A percentile compares a stretch with the other conserved stretches of the same genome.
Conservation (phyloP, 176 grass and related monocot species). For the Pontederia crassipes region DNA sequence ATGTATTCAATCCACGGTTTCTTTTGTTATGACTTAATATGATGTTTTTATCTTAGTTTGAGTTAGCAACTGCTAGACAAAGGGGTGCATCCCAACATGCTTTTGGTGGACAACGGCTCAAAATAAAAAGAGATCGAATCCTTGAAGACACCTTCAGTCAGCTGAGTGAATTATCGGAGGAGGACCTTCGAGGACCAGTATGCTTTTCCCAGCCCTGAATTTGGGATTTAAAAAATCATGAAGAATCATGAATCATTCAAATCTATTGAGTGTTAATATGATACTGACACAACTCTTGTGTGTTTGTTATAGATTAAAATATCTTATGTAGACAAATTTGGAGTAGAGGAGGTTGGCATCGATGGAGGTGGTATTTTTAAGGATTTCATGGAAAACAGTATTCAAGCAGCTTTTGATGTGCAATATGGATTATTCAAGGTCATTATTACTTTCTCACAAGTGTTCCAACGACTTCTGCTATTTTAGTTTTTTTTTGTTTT, state of each 20-base stretch:
- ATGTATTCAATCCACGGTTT: neutral
- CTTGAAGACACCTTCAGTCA: conserved; percentile 98
- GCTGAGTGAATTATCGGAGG: conserved; percentile 60
- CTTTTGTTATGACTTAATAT: conserved; percentile 1
- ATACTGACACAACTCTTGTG: conserved; percentile 1
- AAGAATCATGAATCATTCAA: too few species aligned
- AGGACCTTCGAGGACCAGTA: conserved; percentile 92
- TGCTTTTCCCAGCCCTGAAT: conserved; percentile 18
- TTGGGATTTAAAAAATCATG: neutral
- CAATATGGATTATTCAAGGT: conserved; percentile 97
- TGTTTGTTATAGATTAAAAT: conserved; percentile 70
- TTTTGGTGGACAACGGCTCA: conserved; percentile 61
- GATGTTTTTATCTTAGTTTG: conserved; percentile 37
- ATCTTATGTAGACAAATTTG: conserved; percentile 78
- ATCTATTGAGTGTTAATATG: neutral
- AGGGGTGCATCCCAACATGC: conserved; percentile 39
- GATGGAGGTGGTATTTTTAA: conserved; percentile 99
- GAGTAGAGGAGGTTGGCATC: conserved; percentile 92
- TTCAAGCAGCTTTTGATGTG: conserved; percentile 88
- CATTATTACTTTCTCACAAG: conserved; percentile 11
- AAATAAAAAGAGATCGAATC: conserved; percentile 92
- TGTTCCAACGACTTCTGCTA: neutral
- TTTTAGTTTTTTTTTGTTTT: too few species aligned
- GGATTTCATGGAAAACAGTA: conserved; percentile 99
- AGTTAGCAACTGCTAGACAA: conserved; percentile 68